Percentiles rank a stretch among this genome's conserved stretches.
These are phyloP conservation scores for Crithidia mellificae DNA, from an alignment of 208 protist genomes.

Conservation along the genomic window DNA sequence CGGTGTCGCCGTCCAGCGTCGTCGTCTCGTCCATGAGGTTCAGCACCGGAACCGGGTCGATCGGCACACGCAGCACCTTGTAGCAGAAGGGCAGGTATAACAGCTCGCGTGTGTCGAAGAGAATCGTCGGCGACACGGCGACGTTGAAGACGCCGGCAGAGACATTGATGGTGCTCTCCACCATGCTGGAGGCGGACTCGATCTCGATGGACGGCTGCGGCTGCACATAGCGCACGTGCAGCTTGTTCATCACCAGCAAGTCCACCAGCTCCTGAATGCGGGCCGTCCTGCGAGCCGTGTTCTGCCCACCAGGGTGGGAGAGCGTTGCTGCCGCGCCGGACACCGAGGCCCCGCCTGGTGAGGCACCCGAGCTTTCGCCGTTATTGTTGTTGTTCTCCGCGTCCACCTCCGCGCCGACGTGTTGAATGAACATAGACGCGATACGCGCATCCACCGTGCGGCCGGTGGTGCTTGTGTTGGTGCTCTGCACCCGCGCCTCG, in stretches of 20 bases:
- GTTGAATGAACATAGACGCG: constrained; percentile 34
- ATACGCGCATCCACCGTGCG: constrained; percentile 15
- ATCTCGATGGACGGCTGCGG: constrained; percentile 32
- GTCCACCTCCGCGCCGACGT: constrained; percentile 49
- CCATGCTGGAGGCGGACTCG: constrained; percentile 33
- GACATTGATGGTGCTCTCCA: constrained; percentile 49
- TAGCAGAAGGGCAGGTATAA: constrained; percentile 81
- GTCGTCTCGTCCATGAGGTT: constrained; percentile 53
- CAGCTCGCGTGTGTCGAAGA: constrained; percentile 73
- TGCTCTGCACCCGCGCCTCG: constrained; percentile 27
- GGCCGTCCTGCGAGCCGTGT: not conserved
- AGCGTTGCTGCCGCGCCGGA: not conserved
- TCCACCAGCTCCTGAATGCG: constrained; percentile 49
- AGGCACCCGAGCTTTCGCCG: not conserved
- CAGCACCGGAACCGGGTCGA: constrained; percentile 64
- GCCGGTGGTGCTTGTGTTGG: constrained; percentile 17
- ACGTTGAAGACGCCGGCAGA: constrained; percentile 39
- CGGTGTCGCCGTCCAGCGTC: constrained; percentile 48
- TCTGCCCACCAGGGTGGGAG: not conserved
- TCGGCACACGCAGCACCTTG: constrained; percentile 67
- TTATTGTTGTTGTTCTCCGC: not conserved
- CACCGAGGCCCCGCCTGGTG: not conserved
- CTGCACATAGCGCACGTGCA: constrained; percentile 26
- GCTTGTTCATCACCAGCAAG: constrained; percentile 26
- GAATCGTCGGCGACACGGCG: constrained; percentile 65